Conservation (phyloP, 78 protist genomes). For the slime mould (Dictyostelium discoideum) region DNA sequence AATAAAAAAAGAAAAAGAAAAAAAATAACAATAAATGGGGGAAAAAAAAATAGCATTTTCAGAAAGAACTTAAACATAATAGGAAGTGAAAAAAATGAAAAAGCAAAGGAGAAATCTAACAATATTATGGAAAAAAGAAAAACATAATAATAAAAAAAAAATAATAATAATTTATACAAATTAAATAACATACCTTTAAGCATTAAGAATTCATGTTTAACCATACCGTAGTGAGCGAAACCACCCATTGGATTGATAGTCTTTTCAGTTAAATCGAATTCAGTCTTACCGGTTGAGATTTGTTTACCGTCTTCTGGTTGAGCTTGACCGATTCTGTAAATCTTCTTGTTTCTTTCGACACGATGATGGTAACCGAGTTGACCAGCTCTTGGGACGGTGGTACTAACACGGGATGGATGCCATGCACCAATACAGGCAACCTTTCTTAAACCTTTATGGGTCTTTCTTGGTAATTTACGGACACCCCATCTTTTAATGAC, state of each 20-base stretch:
- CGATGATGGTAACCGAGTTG: conserved; percentile 99
- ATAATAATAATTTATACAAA: too few relatives aligned
- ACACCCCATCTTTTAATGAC: conserved; percentile 99
- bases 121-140: too few relatives aligned
- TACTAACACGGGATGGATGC: conserved; percentile 99
- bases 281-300: conserved; percentile 96
- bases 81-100: too few relatives aligned
- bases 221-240: conserved; percentile 99
- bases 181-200: conserved; percentile 84
- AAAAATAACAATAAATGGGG: too few relatives aligned
- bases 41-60: too few relatives aligned
- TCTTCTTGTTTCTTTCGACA: conserved; percentile 99
- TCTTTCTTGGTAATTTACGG: conserved; percentile 99
- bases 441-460: conserved; percentile 99
- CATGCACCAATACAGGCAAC: conserved; percentile 99
- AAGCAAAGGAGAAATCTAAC: too few relatives aligned
- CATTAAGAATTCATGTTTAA: conserved; percentile 98
- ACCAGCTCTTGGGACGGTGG: conserved; percentile 99
- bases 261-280: conserved; percentile 98
- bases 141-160: too few relatives aligned
- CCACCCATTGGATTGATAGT: conserved; percentile 99
- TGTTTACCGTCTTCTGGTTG: conserved; percentile 59
- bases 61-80: too few relatives aligned
- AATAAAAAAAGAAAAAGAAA: too few relatives aligned
- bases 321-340: conserved; percentile 97